Percentiles rank a stretch among this genome's conserved stretches.
Conservation (phyloP, 768 basidiomycete species). For the Trichaptum fuscoviolaceum region DNA sequence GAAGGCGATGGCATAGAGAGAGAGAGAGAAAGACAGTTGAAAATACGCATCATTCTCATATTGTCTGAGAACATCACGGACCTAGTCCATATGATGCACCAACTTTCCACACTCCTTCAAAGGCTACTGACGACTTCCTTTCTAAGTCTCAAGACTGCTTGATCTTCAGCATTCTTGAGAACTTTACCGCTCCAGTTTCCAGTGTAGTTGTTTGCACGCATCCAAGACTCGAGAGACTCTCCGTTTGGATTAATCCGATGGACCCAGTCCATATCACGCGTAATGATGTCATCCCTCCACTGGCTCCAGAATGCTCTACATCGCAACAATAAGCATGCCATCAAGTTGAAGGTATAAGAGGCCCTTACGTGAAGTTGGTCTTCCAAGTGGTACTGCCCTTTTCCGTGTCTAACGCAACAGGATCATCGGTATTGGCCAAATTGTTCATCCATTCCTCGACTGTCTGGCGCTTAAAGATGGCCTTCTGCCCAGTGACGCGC, state of each 20-base stretch:
- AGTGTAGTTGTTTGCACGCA: slow-evolving; percentile 29
- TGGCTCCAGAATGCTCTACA: slow-evolving; percentile 32
- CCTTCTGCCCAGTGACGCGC: slow-evolving; percentile 31
- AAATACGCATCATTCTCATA: too few species aligned
- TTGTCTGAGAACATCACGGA: background rate
- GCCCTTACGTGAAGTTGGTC: slow-evolving; percentile 31
- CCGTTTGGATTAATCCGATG: slow-evolving; percentile 31
- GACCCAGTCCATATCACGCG: slow-evolving; percentile 41
- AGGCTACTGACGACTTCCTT: background rate
- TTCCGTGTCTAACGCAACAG: slow-evolving; percentile 26
- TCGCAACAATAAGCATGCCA: background rate
- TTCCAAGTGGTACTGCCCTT: slow-evolving; percentile 28
- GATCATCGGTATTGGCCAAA: slow-evolving; percentile 24
- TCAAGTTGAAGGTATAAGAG: background rate
- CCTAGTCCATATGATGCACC: background rate
- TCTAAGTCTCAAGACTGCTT: background rate
- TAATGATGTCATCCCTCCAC: slow-evolving; percentile 39
- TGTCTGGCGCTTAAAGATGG: slow-evolving; percentile 27
- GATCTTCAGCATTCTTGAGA: slow-evolving; percentile 20
- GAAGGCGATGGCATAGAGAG: too few species aligned
- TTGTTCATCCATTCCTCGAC: slow-evolving; percentile 30
- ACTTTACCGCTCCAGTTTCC: slow-evolving; percentile 15
- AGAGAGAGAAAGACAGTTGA: too few species aligned
- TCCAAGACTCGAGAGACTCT: slow-evolving; percentile 36
- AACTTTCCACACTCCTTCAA: background rate